Evolutionary conservation across 2,329 filamentous ascomycete genomes (phyloP), one percentile per base, ranked within the genome.

Genomic region (Ceratocystis papillata): DNA sequence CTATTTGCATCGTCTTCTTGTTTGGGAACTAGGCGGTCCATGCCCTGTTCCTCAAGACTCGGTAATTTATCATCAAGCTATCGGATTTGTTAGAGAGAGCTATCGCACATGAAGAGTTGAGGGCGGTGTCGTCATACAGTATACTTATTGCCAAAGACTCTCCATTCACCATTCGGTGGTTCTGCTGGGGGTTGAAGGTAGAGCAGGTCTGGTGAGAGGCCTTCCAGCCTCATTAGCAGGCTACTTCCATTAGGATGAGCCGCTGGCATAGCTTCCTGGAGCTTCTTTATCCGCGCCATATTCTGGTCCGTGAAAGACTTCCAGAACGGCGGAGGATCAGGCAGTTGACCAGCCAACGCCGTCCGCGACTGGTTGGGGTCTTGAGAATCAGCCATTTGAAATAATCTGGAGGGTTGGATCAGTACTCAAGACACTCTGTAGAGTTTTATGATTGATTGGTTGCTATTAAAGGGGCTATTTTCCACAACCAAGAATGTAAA

Each of bases 301-400:
- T 93, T 95, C 33, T 87, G 84, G 2, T 84, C 75, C 0, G 90
- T 96, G 76, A 97, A 97, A 74, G 89, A 82, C 70, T 87, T 87
- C 86, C 89, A 97, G 77, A 96, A 96, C 0, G 87, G 86, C 30
- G 94, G 94, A 30, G 94, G 94, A 64, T 88, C 84, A 28, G 94
- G 93, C 74, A 91, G 96, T 50, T 87, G 84, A 28, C 87, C 84
- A 30, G 85, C 80, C 71, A 81, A 75, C 60, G 79, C 77, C 53
- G 71, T 71, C 69, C 73, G 72, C 7, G 76, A 76, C 65, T 77
- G 77, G 45, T 75, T 74, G 8, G 76, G 72, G 67, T 76, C 77
- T 67, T 80, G 78, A 6, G 48, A 33, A 64, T 77, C 85, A 67
- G 83, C 84, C 87, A 89, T 90, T 55, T 65, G 15, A 37, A 17